These are phyloP conservation scores for Coemansia sp. DNA, from an alignment of 192 early-diverging fungal genomes.

Conservation along the genomic window DNA sequence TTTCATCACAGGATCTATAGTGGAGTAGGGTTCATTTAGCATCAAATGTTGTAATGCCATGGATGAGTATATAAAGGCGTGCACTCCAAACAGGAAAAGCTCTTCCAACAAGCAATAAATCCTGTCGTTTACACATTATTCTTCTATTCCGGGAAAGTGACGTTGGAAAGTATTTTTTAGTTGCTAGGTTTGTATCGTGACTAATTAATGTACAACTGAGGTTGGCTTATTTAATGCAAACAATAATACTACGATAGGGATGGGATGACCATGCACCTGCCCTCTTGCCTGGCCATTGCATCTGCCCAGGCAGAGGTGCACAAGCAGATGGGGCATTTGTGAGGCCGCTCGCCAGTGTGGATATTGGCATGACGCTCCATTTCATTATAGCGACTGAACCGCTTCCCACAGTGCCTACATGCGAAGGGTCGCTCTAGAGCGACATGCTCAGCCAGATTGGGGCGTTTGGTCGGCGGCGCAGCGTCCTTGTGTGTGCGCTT, in stretches of 20 bases:
- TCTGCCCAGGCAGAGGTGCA: conserved; percentile 48
- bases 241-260: not conserved
- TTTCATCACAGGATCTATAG: too few species aligned
- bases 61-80: too few species aligned
- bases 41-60: too few species aligned
- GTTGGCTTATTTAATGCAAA: too few species aligned
- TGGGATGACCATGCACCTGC: conserved; percentile 1
- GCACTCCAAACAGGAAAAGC: too few species aligned
- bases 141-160: too few species aligned
- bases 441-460: conserved; percentile 10
- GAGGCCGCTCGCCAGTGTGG: conserved; percentile 62
- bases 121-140: too few species aligned
- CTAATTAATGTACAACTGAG: too few species aligned
- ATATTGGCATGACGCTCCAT: conserved; percentile 71
- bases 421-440: conserved; percentile 69
- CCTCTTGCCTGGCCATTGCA: conserved; percentile 51
- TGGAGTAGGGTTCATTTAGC: too few species aligned
- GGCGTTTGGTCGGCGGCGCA: conserved; percentile 16
- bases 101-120: too few species aligned
- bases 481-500: conserved; percentile 23
- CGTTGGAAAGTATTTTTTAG: too few species aligned
- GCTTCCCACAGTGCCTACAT: conserved; percentile 62
- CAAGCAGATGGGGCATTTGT: conserved; percentile 58
- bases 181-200: too few species aligned
- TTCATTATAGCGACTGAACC: conserved; percentile 81